Conservation (phyloP, 228 moss, liverwort and hornwort species). For the Sphagnum fallax region DNA sequence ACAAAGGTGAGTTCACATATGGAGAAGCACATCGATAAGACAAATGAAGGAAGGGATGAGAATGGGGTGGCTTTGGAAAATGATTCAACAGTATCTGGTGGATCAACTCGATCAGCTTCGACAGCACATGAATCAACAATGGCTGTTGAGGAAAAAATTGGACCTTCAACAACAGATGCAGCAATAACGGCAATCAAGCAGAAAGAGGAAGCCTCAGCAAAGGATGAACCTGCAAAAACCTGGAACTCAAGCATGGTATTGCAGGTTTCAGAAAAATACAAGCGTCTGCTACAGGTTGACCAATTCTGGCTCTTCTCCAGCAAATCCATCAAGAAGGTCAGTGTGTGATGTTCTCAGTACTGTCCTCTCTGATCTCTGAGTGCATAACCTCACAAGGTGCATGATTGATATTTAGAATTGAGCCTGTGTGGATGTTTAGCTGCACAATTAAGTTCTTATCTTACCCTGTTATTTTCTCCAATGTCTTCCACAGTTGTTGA, state of each 20-base stretch:
- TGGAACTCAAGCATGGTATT: conserved; percentile 33
- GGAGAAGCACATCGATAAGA: conserved; percentile 12
- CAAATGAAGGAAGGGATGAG: conserved; percentile 10
- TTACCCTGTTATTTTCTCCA: too few species aligned
- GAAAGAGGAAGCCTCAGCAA: conserved; percentile 14
- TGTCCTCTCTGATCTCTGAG: too few species aligned
- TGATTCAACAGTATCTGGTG: conserved; percentile 13
- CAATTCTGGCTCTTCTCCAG: conserved; percentile 48
- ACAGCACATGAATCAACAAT: conserved; percentile 6
- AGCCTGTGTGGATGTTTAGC: too few species aligned
- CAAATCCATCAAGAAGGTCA: conserved; percentile 56
- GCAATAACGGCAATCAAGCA: neutral
- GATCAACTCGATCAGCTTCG: conserved; percentile 27
- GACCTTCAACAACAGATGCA: neutral
- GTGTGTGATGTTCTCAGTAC: neutral
- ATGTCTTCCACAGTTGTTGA: too few species aligned
- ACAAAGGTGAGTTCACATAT: conserved; percentile 28
- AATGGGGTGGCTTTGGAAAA: conserved; percentile 7
- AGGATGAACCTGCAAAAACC: conserved; percentile 16
- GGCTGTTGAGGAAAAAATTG: neutral
- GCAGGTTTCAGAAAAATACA: conserved; percentile 42
- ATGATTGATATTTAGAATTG: too few species aligned
- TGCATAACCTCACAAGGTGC: too few species aligned
- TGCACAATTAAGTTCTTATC: too few species aligned
- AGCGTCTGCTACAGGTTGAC: conserved; percentile 41